Percentiles rank a stretch among this genome's conserved stretches.
phyloP scores from a whole-genome alignment of 306 rosid genomes.

The Amphicarpaea edgeworthii region DNA sequence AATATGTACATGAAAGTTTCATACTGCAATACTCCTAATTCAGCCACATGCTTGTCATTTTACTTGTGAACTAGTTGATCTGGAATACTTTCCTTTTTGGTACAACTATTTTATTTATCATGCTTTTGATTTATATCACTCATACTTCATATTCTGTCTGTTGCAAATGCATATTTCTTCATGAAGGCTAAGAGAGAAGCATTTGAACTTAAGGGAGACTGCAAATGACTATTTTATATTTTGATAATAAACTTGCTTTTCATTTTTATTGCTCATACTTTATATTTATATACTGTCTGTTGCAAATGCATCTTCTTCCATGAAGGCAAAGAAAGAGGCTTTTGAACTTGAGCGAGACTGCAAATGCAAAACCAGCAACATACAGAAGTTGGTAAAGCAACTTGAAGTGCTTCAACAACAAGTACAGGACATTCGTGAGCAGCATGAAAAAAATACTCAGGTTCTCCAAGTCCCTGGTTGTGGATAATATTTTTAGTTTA shows the following conservation, averaged over 20 bases:
- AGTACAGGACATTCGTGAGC: conserved; percentile 70
- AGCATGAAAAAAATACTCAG: conserved; percentile 74
- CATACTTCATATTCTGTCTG: conserved; percentile 20
- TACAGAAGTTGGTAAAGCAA: conserved; percentile 56
- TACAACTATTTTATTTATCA: conserved; percentile 16
- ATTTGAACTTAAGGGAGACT: conserved; percentile 61
- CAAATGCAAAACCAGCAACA: conserved; percentile 49
- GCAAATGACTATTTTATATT: conserved; percentile 35
- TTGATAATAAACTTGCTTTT: conserved; percentile 7
- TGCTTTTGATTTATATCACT: conserved; percentile 29
- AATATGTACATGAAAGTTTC: conserved; percentile 35
- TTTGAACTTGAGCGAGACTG: conserved; percentile 65
- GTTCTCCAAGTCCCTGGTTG: conserved; percentile 52
- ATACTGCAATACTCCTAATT: not conserved
- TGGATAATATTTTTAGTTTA: conserved; percentile 24
- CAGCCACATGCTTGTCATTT: conserved; percentile 35
- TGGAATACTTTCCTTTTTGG: conserved; percentile 21
- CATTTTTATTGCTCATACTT: conserved; percentile 26
- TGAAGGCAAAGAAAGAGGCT: conserved; percentile 75
- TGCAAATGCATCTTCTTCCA: conserved; percentile 39
- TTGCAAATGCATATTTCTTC: conserved; percentile 41
- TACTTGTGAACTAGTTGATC: conserved; percentile 26
- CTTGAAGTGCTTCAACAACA: conserved; percentile 68
- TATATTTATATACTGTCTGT: not conserved
- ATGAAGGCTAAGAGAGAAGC: conserved; percentile 72